phyloP scores from a whole-genome alignment of 805 yeast genomes.

The Sungouiozyma intestinalis region DNA sequence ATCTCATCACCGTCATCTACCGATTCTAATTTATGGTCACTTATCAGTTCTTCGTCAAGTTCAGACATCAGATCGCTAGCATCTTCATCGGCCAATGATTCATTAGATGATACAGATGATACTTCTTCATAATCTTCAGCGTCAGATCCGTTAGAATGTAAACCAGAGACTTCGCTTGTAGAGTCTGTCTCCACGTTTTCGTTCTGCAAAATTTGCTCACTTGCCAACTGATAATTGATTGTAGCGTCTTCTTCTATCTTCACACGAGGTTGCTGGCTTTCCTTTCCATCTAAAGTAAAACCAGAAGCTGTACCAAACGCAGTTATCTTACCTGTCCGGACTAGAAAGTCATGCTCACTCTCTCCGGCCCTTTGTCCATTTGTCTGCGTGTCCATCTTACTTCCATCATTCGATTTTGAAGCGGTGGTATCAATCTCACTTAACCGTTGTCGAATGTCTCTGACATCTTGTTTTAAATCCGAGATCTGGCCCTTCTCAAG shows the following conservation, averaged over 20 bases:
- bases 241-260: background rate
- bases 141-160: slow-evolving; percentile 13
- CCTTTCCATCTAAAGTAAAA: slow-evolving; percentile 29
- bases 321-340: slow-evolving; percentile 86
- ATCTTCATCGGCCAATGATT: slow-evolving; percentile 9
- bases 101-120: slow-evolving; percentile 2
- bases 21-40: slow-evolving; percentile 13
- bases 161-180: slow-evolving; percentile 9
- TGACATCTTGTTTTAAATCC: slow-evolving; percentile 48
- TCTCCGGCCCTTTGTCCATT: slow-evolving; percentile 55
- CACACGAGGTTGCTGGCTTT: background rate
- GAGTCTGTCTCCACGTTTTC: background rate
- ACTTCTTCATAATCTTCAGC: slow-evolving; percentile 15
- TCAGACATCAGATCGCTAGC: slow-evolving; percentile 15
- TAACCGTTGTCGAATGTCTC: slow-evolving; percentile 47
- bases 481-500: slow-evolving; percentile 41
- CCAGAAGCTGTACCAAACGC: slow-evolving; percentile 73
- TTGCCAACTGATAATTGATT: slow-evolving; percentile 8
- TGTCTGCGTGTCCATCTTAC: slow-evolving; percentile 10
- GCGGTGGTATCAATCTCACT: slow-evolving; percentile 17
- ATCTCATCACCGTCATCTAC: slow-evolving; percentile 75
- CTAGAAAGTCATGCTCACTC: slow-evolving; percentile 63
- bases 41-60: slow-evolving; percentile 8
- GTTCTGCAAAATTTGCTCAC: slow-evolving; percentile 17
- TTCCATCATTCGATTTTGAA: slow-evolving; percentile 5